Base-by-base conservation (phyloP, 140 eudicot genomes). In the Cichorium intybus region DNA sequence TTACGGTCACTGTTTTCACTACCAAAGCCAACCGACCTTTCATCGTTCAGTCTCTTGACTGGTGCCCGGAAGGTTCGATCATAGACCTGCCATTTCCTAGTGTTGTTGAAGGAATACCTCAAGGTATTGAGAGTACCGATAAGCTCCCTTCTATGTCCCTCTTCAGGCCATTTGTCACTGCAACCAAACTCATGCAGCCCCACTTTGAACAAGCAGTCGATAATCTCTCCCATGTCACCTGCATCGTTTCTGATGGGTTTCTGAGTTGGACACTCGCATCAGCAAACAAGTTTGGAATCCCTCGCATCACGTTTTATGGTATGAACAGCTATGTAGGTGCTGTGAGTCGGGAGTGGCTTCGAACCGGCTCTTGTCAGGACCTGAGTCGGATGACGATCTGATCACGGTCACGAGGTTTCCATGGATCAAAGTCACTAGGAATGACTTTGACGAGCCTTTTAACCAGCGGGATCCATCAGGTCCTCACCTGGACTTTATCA, bases 101-200 rank as follows among this genome's bases (percentile, higher is more conserved):
- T 3, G 39, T 68, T 34, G 9, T 81, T 10, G 66, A 75, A 6
- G 89, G 77, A 11, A 47, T 87, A 56, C 92, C 86, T 0, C 29
- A 11, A 2, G 93, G 92, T 0, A 27, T 74, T 10, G 96, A 87
- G 41, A 84, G 86, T 79, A 87, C 96, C 2, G 96, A 87, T 74
- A 74, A 74, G 65, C 83, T 84, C 41, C 89, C 89, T 1, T 80
- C 86, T 31, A 84, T 84, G 56, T 74, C 85, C 1, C 85, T 87
- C 56, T 84, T 82, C 24, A 7, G 52, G 2, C 75, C 75, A 6
- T 81, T 87, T 58, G 87, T 62, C 10, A 6, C 24, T 2, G 82
- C 84, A 43, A 71, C 85, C 12, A 60, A 74, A 18, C 70, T 31
- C 57, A 77, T 87, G 82, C 82, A 81, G 15, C 86, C 88, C 15